A percentile compares a stretch with the other conserved stretches of the same genome.
These are phyloP conservation scores for Rhynchospora pubera DNA, from an alignment of 176 grass and related monocot genomes.

Conservation along the genomic window DNA sequence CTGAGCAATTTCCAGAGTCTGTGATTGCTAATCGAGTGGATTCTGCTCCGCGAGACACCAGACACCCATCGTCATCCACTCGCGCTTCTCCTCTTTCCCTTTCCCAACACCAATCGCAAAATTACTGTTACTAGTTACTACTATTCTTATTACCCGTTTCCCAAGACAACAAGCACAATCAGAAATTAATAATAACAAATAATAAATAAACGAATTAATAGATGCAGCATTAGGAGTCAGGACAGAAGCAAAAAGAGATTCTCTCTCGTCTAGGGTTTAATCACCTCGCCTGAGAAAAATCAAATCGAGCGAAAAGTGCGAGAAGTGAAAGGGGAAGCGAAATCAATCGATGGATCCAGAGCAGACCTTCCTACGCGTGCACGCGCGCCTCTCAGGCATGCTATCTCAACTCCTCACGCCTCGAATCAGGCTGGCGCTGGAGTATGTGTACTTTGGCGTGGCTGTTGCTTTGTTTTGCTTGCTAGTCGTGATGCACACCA, in stretches of 20 bases:
- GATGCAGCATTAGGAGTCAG: background rate
- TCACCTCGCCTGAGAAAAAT: background rate
- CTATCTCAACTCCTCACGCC: conserved; percentile 94
- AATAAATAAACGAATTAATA: background rate
- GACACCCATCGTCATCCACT: conserved; percentile 2
- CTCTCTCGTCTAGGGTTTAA: conserved; percentile 7
- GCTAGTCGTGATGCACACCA: conserved; percentile 93
- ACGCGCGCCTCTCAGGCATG: conserved; percentile 91
- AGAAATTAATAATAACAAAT: background rate
- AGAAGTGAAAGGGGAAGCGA: background rate
- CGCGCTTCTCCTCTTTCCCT: background rate
- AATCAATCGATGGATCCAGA: conserved; percentile 77
- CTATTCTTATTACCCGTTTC: conserved; percentile 20
- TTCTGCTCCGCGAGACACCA: conserved; percentile 5
- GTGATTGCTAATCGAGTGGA: background rate
- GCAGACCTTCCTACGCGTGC: conserved; percentile 93
- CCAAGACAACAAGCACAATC: conserved; percentile 6
- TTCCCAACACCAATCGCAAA: background rate
- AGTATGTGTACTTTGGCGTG: conserved; percentile 76
- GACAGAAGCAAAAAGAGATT: background rate
- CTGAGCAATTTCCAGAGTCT: too few species aligned
- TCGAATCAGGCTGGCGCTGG: conserved; percentile 80
- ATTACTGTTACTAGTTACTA: background rate
- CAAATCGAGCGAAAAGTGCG: background rate
- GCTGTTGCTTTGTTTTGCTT: conserved; percentile 85